A percentile compares a stretch with the other conserved stretches of the same genome.
Conservation (phyloP, 345 rosid species). For the Bruguiera sexangula region DNA sequence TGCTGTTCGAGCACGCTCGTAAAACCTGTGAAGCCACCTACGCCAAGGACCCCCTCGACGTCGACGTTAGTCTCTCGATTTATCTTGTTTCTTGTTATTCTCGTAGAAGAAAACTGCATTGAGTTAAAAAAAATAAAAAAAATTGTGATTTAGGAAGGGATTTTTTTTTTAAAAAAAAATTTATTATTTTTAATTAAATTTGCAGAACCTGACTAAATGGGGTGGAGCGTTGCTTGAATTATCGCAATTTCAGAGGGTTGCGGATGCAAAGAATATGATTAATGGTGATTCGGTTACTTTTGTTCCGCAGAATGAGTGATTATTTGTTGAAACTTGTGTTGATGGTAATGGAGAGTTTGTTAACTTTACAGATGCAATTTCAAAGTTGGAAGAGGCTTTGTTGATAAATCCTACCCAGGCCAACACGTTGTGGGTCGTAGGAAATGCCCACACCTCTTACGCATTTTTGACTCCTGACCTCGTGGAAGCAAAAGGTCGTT, state of each 20-base stretch:
- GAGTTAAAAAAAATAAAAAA: not conserved
- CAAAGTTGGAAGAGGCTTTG: conserved; percentile 30
- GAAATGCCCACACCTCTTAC: conserved; percentile 22
- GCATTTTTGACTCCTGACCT: conserved; percentile 22
- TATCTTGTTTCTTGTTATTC: no score
- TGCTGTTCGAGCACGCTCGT: conserved; percentile 52
- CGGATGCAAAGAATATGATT: conserved; percentile 41
- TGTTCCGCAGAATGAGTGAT: not conserved
- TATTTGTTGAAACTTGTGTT: not conserved
- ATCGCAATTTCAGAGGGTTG: conserved; percentile 46
- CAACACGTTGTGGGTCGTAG: conserved; percentile 17
- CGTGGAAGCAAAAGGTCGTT: conserved; percentile 17
- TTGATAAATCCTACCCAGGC: conserved; percentile 12
- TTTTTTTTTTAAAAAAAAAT: no score
- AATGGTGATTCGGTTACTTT: conserved; percentile 21
- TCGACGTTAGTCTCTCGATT: conserved; percentile 37
- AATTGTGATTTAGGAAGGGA: not conserved
- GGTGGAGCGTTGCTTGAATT: conserved; percentile 58
- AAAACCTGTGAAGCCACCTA: conserved; percentile 52
- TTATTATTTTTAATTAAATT: no score
- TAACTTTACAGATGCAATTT: conserved; percentile 16
- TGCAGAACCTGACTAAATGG: conserved; percentile 50
- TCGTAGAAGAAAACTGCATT: not conserved
- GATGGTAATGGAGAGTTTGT: not conserved
- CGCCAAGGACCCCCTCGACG: conserved; percentile 54